A percentile compares a stretch with the other conserved stretches of the same genome.
These are phyloP conservation scores for Gymnopilus dilepis DNA, from an alignment of 768 basidiomycete genomes.

Conservation along the genomic window DNA sequence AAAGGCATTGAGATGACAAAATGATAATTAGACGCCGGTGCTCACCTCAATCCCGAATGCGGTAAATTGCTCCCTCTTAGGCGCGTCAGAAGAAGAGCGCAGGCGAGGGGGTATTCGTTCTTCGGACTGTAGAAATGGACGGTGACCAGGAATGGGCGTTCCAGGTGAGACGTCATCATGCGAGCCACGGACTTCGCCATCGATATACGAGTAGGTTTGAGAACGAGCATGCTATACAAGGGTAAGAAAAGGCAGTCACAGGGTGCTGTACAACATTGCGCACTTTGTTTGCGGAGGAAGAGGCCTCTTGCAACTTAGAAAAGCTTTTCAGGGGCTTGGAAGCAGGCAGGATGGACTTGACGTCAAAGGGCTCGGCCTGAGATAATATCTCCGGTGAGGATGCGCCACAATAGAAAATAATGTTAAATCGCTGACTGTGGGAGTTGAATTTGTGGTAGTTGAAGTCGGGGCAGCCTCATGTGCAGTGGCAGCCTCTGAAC, in stretches of 20 bases:
- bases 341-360: constrained; percentile 25
- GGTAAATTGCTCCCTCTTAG: constrained; percentile 19
- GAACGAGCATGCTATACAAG: background rate
- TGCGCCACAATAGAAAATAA: background rate
- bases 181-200: constrained; percentile 18
- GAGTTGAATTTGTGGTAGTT: background rate
- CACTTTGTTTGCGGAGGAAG: constrained; percentile 24
- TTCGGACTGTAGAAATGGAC: background rate
- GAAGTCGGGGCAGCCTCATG: background rate
- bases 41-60: constrained; percentile 32
- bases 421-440: constrained; percentile 12
- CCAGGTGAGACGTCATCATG: background rate
- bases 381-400: constrained; percentile 10
- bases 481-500: background rate
- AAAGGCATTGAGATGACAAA: background rate
- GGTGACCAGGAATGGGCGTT: background rate
- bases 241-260: background rate
- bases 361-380: constrained; percentile 23
- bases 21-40: background rate
- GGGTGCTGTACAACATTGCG: background rate
- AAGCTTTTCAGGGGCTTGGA: constrained; percentile 24
- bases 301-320: constrained; percentile 16
- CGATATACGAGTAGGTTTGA: constrained; percentile 21
- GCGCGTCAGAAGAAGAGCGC: background rate
- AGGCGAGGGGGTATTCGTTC: background rate